phyloP scores from a whole-genome alignment of 495 filamentous ascomycete species.

The Arthonia radiata region DNA sequence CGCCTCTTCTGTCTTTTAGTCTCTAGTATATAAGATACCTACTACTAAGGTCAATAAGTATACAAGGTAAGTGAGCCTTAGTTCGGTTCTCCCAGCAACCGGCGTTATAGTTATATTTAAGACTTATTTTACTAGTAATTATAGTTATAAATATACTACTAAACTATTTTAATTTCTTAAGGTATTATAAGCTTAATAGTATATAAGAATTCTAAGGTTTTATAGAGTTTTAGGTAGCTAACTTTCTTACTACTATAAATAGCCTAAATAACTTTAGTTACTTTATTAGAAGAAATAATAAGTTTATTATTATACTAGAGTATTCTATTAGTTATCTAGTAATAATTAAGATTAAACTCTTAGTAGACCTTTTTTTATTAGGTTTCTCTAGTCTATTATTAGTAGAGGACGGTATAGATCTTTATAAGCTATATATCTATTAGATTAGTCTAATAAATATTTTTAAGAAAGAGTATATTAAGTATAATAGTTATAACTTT shows the following conservation, averaged over 20 bases:
- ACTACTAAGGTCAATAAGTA: too few species aligned
- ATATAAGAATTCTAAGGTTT: background rate
- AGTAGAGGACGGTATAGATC: too few species aligned
- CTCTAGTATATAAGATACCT: too few species aligned
- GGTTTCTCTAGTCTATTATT: too few species aligned
- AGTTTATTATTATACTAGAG: background rate
- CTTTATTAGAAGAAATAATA: background rate
- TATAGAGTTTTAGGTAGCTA: background rate
- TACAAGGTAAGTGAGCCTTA: too few species aligned
- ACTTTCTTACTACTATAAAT: background rate
- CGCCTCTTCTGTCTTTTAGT: too few species aligned
- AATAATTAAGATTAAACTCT: background rate
- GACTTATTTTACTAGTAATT: background rate
- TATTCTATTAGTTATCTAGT: background rate
- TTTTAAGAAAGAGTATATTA: too few species aligned
- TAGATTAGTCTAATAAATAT: too few species aligned
- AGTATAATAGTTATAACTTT: too few species aligned
- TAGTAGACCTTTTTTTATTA: too few species aligned
- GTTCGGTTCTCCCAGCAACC: too few species aligned
- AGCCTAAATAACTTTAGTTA: background rate
- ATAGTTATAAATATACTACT: background rate
- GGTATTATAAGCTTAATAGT: background rate
- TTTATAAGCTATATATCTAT: too few species aligned
- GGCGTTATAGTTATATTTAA: background rate
- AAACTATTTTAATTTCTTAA: background rate